Evolutionary conservation across 1,284 basidiomycete species (phyloP).

Genomic region (Boletus nobilissimus): DNA sequence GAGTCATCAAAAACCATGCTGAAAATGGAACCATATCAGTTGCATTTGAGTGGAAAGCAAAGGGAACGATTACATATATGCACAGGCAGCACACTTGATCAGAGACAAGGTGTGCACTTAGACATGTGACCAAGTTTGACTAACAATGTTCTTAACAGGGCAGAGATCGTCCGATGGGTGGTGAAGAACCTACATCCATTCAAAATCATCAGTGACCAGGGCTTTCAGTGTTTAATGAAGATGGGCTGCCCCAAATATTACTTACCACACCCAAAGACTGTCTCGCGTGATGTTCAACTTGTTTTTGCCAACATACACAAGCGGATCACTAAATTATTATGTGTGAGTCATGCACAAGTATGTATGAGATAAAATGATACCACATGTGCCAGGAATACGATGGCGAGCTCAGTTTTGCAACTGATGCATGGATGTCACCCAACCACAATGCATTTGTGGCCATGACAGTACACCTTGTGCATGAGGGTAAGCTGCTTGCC

Average conservation of each 20-base stretch:
- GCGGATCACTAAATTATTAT: constrained; percentile 2
- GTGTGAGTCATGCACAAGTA: not conserved
- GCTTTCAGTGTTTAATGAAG: constrained; percentile 21
- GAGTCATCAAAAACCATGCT: too few species aligned
- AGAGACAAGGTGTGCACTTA: constrained; percentile 16
- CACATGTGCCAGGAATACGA: not conserved
- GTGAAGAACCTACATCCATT: constrained; percentile 14
- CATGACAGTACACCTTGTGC: not conserved
- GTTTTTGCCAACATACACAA: constrained; percentile 2
- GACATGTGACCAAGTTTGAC: not conserved
- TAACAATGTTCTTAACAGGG: not conserved
- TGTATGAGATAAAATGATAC: not conserved
- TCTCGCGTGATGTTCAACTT: not conserved
- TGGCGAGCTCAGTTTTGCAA: not conserved
- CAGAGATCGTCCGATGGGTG: constrained; percentile 22
- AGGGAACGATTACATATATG: not conserved
- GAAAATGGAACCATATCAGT: too few species aligned
- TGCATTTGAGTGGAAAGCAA: not conserved
- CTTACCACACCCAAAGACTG: constrained; percentile 10
- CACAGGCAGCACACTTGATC: constrained; percentile 26
- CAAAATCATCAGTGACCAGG: constrained; percentile 21
- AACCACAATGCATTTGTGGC: not conserved
- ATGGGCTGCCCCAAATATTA: constrained; percentile 20
- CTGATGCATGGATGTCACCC: not conserved
- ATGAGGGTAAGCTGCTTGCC: not conserved